Base-by-base conservation (phyloP, 768 basidiomycete species). In the Rhizopogon sp. region DNA sequence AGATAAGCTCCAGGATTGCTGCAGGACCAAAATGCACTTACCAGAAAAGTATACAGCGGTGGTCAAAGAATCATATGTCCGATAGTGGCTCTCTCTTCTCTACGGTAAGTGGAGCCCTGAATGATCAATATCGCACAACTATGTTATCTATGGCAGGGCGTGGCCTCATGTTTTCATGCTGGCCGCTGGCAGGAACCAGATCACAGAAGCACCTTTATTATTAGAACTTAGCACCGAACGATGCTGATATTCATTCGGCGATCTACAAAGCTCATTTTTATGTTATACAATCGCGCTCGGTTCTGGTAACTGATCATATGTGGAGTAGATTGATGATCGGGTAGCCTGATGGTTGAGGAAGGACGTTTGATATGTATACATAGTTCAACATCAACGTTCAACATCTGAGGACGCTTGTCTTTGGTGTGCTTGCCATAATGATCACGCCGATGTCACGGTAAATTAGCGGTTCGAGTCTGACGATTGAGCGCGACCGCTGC, bases 271-370 rank as follows among this genome's bases (percentile, higher is more conserved):
- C 14, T n/a, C 16, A 29, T 29, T 44, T 44, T 7, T 25, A 25
- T 25, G 9, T n/a, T n/a, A 10, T 16, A 44, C 13, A n/a, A 20
- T 20, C 17, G 2, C 28, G 17, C 17, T 47, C 33, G 20, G 46
- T 17, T 35, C 33, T 35, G 13, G 46, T 22, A 25, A 47, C 10
- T 20, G 29, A 46, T 31, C 45, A 10, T 47, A 7, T 16, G 47
- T 37, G 47, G 20, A 35, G 47, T 3, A 49, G 35, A 49, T 49
- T 49, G 47, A 49, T 49, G 47, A 49, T 49, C 47, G 35, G 47
- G 35, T 5, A 47, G 20, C 46, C 33, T 47, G 46, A 20, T 25
- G 47, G 47, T 37, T 9, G 46, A 37, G 35, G 35, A 17, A 33
- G 31, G 17, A 3, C 8, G 14, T 37, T 22, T 16, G 33, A 22